Evolutionary conservation across 148 eudicot species (phyloP).

Genomic region (Mesembryanthemum crystallinum): DNA sequence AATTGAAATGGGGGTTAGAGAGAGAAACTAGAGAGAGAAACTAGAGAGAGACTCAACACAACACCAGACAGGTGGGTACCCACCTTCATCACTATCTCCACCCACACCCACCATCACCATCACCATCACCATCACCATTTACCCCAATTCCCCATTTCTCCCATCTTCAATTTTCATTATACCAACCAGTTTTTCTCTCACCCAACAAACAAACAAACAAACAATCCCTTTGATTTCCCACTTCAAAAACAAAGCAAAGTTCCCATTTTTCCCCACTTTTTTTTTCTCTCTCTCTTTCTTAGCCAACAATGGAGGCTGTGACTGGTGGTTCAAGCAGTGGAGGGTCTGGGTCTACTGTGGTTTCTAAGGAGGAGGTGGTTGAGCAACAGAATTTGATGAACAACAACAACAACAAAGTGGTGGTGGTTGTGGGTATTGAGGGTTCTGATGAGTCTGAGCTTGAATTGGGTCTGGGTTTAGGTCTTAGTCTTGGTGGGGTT

Average conservation of each 20-base stretch:
- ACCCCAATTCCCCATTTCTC: conserved; percentile 1
- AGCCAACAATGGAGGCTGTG: neutral
- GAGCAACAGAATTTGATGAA: conserved; percentile 23
- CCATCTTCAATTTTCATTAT: neutral
- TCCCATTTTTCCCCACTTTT: neutral
- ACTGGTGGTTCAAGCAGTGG: conserved; percentile 36
- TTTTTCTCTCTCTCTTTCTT: neutral
- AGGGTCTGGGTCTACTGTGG: conserved; percentile 46
- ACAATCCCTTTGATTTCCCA: neutral
- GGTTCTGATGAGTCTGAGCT: conserved; percentile 62
- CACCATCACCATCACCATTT: conserved; percentile 7
- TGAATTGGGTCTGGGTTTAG: conserved; percentile 69
- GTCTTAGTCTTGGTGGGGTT: conserved; percentile 43
- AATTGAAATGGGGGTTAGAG: neutral
- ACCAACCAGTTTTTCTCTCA: conserved; percentile 13
- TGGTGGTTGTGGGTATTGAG: conserved; percentile 35
- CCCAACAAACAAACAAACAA: conserved; percentile 9
- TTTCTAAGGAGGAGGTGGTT: conserved; percentile 37
- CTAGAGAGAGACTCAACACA: conserved; percentile 6
- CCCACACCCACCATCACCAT: conserved; percentile 23
- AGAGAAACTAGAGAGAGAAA: conserved; percentile 7
- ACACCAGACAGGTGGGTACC: conserved; percentile 43
- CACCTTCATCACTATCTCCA: conserved; percentile 36
- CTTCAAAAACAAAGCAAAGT: neutral
- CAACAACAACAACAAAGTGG: neutral